Conservation (phyloP, 495 filamentous ascomycete species). For the Chaetomium cochliodes region DNA sequence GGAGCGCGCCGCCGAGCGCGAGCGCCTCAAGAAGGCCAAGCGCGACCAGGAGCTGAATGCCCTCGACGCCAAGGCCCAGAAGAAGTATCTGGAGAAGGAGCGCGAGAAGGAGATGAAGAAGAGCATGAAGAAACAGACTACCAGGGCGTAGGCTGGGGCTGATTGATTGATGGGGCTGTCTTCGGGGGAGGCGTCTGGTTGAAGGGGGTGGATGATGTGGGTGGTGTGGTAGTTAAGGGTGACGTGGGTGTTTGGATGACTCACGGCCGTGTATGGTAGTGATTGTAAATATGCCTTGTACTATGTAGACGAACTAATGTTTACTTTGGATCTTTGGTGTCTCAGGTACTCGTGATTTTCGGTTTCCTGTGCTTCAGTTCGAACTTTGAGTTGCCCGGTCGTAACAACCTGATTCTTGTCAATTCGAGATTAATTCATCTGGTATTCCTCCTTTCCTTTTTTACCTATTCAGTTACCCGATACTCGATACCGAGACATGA, state of each 20-base stretch:
- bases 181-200: background rate
- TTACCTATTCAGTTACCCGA: too few relatives aligned
- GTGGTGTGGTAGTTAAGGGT: background rate
- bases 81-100: conserved; percentile 92
- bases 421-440: too few relatives aligned
- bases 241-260: background rate
- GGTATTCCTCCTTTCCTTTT: too few relatives aligned
- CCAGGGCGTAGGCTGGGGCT: conserved; percentile 42
- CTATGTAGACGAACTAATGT: background rate
- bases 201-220: background rate
- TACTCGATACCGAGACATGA: too few relatives aligned
- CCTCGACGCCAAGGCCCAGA: conserved; percentile 90
- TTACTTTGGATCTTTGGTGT: background rate
- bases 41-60: conserved; percentile 77
- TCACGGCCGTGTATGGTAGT: background rate
- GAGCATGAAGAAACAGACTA: conserved; percentile 66
- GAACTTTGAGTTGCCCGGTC: too few relatives aligned
- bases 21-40: conserved; percentile 89
- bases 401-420: too few relatives aligned
- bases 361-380: background rate
- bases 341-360: background rate
- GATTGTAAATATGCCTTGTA: background rate
- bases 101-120: conserved; percentile 76
- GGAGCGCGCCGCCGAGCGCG: conserved; percentile 72
- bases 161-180: background rate